phyloP scores from a whole-genome alignment of 139 green algal species.

The Auxenochlorella pyrenoidosa region DNA sequence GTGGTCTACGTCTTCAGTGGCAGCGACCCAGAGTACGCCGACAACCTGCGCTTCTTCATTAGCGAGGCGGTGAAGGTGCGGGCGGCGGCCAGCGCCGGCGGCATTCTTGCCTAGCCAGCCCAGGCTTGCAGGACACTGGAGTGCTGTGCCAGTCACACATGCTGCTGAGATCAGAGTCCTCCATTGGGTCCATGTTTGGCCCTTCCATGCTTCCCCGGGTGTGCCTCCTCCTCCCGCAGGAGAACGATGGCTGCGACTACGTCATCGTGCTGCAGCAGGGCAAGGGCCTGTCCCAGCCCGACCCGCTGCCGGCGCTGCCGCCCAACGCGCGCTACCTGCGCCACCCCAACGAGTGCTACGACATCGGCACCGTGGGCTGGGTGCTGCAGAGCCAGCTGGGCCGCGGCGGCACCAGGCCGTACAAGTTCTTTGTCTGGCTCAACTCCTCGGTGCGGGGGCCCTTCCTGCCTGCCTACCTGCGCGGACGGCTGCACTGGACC shows the following conservation, averaged over 20 bases:
- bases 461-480: conserved; percentile 61
- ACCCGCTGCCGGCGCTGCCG: conserved; percentile 61
- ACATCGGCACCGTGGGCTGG: conserved; percentile 85
- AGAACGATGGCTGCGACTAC: conserved; percentile 72
- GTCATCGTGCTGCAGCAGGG: conserved; percentile 73
- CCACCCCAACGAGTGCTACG: conserved; percentile 84
- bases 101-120: background rate
- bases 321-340: conserved; percentile 68
- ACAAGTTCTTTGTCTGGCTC: conserved; percentile 62
- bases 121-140: background rate
- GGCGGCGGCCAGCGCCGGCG: background rate
- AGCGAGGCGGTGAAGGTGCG: conserved; percentile 59
- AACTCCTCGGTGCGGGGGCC: conserved; percentile 61
- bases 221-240: background rate
- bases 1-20: conserved; percentile 84
- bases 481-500: conserved; percentile 52
- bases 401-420: background rate
- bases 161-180: too few species aligned
- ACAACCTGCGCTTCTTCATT: conserved; percentile 82
- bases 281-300: background rate
- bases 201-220: too few species aligned
- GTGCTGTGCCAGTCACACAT: too few species aligned
- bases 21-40: conserved; percentile 76
- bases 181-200: too few species aligned
- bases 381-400: conserved; percentile 58